Base-by-base conservation (phyloP, 116 monocot genomes). In the Trichopus zeylanicus region DNA sequence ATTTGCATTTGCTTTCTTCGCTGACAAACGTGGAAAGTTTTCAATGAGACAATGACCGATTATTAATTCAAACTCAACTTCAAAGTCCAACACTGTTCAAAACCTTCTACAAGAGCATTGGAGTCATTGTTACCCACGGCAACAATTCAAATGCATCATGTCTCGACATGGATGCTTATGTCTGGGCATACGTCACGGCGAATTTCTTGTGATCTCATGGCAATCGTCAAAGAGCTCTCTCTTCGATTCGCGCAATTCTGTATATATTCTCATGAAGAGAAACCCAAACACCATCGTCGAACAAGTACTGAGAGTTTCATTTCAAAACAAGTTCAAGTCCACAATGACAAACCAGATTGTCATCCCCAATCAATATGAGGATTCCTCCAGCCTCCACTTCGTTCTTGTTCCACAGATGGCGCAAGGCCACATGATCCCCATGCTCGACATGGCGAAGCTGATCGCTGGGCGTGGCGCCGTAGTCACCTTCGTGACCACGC, bases 361-460 rank as follows among this genome's bases (percentile, higher is more conserved):
- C 12, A 13, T 42, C 12, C 42, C 42, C 12, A 3, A n/a, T n/a
- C 12, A 42, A 42, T 3, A 42, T 42, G 8, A 4, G 18, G 12
- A n/a, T n/a, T 16, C 33, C 0, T n/a, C 24, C 37, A 23, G 12
- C 29, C 39, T 22, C 35, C 28, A 55, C 56, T 28, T 66, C 3
- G 24, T 42, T 38, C 28, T 66, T 16, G 34, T 55, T 23, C 57
- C 59, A 1, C 15, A 13, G 12, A 47, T 67, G 58, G 67, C 51
- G 12, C 35, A 23, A 21, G 35, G 60, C 26, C 88, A 88, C 71
- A 61, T 80, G 32, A 56, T 74, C 22, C 83, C 83, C 52, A 70
- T 83, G 67, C 51, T 76, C 30, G 71, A 83, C 68, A 46, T 81
- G 37, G 83, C 84, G 27, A 56, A 46, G 24, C 64, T 77, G 24